Base-by-base conservation (phyloP, 345 rosid genomes). In the Citropsis articulata region DNA sequence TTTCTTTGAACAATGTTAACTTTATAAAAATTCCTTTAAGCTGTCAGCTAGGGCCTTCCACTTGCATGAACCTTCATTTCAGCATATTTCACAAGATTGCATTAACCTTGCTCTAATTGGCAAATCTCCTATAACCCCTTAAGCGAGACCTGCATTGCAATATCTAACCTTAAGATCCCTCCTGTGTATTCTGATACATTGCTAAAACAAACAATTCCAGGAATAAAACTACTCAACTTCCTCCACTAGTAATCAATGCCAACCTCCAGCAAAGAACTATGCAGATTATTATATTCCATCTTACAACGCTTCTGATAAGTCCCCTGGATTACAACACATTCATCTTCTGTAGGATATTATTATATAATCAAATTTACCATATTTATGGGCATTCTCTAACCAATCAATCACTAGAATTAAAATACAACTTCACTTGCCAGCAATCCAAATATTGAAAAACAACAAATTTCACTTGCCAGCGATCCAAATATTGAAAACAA, bases 1-100 rank as follows among this genome's bases (percentile, higher is more conserved):
- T 30, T 55, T 71, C 63, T 31, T 12, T 45, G 5, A 71, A 55
- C 63, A 31, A 24, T 9, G 21, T 59, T 59, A 40, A 57, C 50
- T 72, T n/a, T 35, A n/a, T 72, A 10, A 40, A 72, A 72, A 16
- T 72, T 72, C 33, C 76, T n/a, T n/a, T 2, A 5, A 57, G 33
- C 25, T 57, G 36, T 6, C 27, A 71, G 19, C 22, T 72, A 57
- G 65, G 19, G 25, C 66, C 50, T 57, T 55, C 12, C 75, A 56
- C 21, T 31, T 19, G 18, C n/a, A 33, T 72, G 24, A 40, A 35
- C 22, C 64, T 72, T 56, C 33, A 35, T n/a, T 57, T 35, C 16
- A 57, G 14, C 75, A 75, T 31, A 63, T 61, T 45, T 48, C 45
- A 75, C 75, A 31, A 59, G 56, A 72, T n/a, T n/a, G 42, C 28